Base-by-base conservation (phyloP, 192 early-diverging fungal genomes). In the Coemansia sp. region DNA sequence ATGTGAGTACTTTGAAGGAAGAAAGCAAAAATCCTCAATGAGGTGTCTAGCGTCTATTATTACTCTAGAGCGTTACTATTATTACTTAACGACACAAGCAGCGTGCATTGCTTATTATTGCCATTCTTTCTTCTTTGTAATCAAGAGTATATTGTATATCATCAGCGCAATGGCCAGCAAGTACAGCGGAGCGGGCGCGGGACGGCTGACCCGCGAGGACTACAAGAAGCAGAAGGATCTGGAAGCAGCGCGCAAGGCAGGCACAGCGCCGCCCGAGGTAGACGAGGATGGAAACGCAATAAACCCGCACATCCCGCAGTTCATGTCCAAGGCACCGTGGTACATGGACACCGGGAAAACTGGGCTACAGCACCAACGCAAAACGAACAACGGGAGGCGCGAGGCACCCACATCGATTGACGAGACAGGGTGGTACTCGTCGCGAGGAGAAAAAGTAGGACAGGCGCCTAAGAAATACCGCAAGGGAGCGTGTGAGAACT, bases 281-380 rank as follows among this genome's bases (percentile, higher is more conserved):
- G 93, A 95, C 77, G 91, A 90, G 26, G 90, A 92, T 45, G 98
- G 97, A 42, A 89, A 89, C 22, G 92, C 93, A 68, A 98, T 99
- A 85, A 99, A 99, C 74, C 98, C 98, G 18, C 97, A 99, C 73
- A 98, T 98, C 54, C 98, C 98, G 6, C 88, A 96, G 63, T 98
- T 92, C 77, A 98, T 98, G 82, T 89, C 93, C 11, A 88, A 97
- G 47, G 95, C 95, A 52, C 97, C 97, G 71, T 99, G 96, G 92
- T 94, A 94, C 73, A 80, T 94, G 49, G 89, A 91, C 69, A 89
- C 89, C 13, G 93, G 92, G 13, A 80, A 91, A 71, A 77, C 90
- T 0, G 92, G 94, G 3, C 87, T 98, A 58, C 93, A 94, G 66
- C 96, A 98, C 83, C 95, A 98, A 74, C 88, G 88, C 26, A 75